Base-by-base conservation (phyloP, 208 protist genomes). In the Novymonas esmeraldas region DNA sequence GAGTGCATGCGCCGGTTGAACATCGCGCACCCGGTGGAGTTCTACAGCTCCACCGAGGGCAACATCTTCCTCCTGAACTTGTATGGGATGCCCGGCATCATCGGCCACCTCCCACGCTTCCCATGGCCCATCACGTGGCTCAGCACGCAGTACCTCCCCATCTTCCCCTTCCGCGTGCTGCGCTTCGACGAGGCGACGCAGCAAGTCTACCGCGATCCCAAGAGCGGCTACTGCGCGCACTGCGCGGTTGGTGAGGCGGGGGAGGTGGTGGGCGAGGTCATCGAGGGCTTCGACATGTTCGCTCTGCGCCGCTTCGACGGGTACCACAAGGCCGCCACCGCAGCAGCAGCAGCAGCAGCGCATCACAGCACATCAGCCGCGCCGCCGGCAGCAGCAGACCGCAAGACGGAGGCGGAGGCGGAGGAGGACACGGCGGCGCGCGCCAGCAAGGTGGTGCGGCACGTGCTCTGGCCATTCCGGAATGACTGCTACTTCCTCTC, bases 41-140 rank as follows among this genome's bases (percentile, higher is more conserved):
- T 96, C 45, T 98, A 98, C 73, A 93, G 79, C 59, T 79, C 87
- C 44, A 97, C 94, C 2, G 94, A 98, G 58, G 84, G 84, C 24
- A 91, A 88, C 69, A 78, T 83, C 41, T 84, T 85, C 44, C 60
- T 90, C 26, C 51, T 90, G 38, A 93, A 93, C 64, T 62, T 82
- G 6, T 89, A 79, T 56, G 77, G 82, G 20, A 64, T 77, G 33
- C 71, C 61, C 6, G 84, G 80, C 51, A 78, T 80, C 22, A 70
- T 92, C 20, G 89, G 84, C 9, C 78, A 89, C 63, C 72, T 89
- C n/a, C 78, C 83, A 0, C 79, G 77, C 39, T 79, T 81, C 22
- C 81, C 81, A 5, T 2, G 18, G 20, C 77, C 77, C 29, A 54
- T 86, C 42, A 34, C 45, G 20, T 57, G 73, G 51, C 52, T 82